Base-by-base conservation (phyloP, 345 rosid genomes). In the Firmiana major region DNA sequence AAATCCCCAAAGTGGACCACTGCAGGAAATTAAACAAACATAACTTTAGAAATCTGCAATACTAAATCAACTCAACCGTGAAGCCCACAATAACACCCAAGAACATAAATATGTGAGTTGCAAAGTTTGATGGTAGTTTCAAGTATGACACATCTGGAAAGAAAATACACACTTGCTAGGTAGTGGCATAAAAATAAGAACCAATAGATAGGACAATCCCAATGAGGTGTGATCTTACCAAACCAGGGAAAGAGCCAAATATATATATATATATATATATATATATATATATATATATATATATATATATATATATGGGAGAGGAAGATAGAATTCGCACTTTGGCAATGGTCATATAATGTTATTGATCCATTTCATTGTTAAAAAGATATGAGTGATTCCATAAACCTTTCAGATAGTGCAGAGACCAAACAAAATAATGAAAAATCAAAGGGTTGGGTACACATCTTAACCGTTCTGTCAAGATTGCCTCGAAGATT, bases 1-100 rank as follows among this genome's bases (percentile, higher is more conserved):
- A 40, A 93, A 96, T 72, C 98, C 97, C 99, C 99, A 96, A 64
- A 96, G 86, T 6, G 88, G 93, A 57, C 87, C 94, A 77, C 99
- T 96, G 91, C 87, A 90, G 81, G 73, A 77, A 59, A 80, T 76
- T 74, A 59, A 68, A 82, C 69, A 68, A 62, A 72, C 13, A 48
- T 69, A 38, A 7, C 53, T 51, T 70, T 26, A 83, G 80, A 79
- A 77, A 42, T 57, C 69, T 46, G 77, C 78, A 74, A 36, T 57
- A 60, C 43, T 36, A 34, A 43, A 24, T 36, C 6, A 7, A 65
- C 53, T 19, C 31, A 58, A 31, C 58, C 34, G 62, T 40, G 49
- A 48, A 66, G 64, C 42, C 60, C 4, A 65, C 3, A 42, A 55
- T 26, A 36, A 65, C 66, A 54, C 34, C 6, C 53, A 48, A 59